Evolutionary conservation across 2,329 filamentous ascomycete species (phyloP).

Genomic region (Claviceps fusiformis): DNA sequence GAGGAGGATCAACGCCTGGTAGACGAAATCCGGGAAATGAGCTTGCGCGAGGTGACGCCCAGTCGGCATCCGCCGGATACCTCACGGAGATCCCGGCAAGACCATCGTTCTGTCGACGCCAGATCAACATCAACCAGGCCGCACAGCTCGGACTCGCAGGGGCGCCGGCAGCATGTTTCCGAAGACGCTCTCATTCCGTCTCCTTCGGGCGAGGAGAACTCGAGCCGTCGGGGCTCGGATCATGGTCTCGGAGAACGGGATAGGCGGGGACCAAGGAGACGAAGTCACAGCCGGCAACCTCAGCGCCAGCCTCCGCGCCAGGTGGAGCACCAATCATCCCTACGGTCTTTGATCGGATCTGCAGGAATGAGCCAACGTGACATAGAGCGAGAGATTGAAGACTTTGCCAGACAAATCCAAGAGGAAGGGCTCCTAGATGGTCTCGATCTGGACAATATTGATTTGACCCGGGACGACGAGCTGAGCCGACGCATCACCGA

Average conservation of each 20-base stretch:
- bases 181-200: conserved; percentile 8
- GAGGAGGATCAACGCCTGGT: conserved; percentile 57
- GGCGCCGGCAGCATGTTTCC: too few relatives aligned
- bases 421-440: conserved; percentile 80
- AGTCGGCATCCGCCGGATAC: conserved; percentile 21
- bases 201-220: conserved; percentile 12
- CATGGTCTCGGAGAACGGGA: conserved; percentile 23
- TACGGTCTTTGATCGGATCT: conserved; percentile 71
- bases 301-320: conserved; percentile 41
- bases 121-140: conserved; percentile 19
- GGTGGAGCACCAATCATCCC: conserved; percentile 78
- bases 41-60: conserved; percentile 53
- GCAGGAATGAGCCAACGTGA: conserved; percentile 65
- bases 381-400: conserved; percentile 78
- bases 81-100: conserved; percentile 19
- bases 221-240: conserved; percentile 17
- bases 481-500: conserved; percentile 84
- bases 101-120: conserved; percentile 21
- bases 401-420: conserved; percentile 78
- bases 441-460: conserved; percentile 77
- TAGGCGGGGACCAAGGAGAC: conserved; percentile 20
- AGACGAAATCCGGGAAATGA: conserved; percentile 59
- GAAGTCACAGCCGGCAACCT: conserved; percentile 35
- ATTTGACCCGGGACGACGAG: conserved; percentile 72
- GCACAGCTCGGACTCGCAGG: conserved; percentile 12